Base-by-base conservation (phyloP, 179 eudicot genomes). In the Vitellaria paradoxa region DNA sequence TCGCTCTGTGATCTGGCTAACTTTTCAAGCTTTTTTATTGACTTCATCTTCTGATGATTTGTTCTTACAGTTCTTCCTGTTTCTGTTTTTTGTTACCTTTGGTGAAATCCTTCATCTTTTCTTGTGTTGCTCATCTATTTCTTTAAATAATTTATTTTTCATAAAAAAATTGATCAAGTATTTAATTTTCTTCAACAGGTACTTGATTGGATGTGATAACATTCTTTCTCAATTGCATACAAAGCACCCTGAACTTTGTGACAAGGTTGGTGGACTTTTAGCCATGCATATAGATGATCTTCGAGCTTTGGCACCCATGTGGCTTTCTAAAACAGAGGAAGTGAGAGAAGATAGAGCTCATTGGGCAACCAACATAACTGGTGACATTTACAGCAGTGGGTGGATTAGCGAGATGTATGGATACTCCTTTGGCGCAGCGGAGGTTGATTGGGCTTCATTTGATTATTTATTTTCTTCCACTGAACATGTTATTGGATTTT, bases 371-470 rank as follows among this genome's bases (percentile, higher is more conserved):
- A 96, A 96, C 83, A 85, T 92, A 57, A 96, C 98, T 14, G 99
- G 99, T 79, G 99, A 96, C 80, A 85, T 93, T 64, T 93, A 90
- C 85, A 93, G 89, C n/a, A 82, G 82, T 49, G 97, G 99, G 17
- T 96, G 99, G 98, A 96, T 96, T 65, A 96, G 99, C 80, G 98
- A 96, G 89, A 96, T 96, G 99, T 96, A 93, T 75, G 99, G 99
- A 53, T 96, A 96, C 86, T 96, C 99, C 76, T 96, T 96, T 85
- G 99, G 92, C 73, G 97, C 97, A 40, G 96, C 98, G 60, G 99
- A 93, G 89, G 99, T 92, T 82, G 74, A 81, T 80, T 75, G 62
- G 63, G 45, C 57, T 70, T 17, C 20, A 15, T 0, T 62, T 13
- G 42, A 47, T 75, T 46, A 12, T 3, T 42, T 68, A 11, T 76